These are phyloP conservation scores for Metschnikowia lunata DNA, from an alignment of 805 yeast genomes.

Conservation along the genomic window DNA sequence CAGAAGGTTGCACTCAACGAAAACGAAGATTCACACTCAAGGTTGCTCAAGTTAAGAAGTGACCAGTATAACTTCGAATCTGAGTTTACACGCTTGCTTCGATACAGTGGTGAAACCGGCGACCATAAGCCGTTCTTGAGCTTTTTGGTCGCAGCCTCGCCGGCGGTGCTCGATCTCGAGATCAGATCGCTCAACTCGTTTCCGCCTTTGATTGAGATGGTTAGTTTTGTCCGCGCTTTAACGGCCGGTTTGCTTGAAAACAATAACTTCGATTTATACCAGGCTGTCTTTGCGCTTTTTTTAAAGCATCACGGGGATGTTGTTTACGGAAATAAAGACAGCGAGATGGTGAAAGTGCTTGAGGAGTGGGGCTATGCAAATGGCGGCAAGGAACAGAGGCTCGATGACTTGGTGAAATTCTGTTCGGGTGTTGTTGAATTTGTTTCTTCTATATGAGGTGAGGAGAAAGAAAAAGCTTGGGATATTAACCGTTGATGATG, in stretches of 20 bases:
- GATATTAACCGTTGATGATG: too few relatives aligned
- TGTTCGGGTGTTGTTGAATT: slow-evolving; percentile 76
- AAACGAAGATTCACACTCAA: slow-evolving; percentile 20
- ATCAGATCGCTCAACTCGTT: slow-evolving; percentile 68
- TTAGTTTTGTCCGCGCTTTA: slow-evolving; percentile 64
- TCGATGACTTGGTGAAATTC: slow-evolving; percentile 70
- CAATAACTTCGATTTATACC: slow-evolving; percentile 67
- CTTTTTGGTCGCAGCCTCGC: slow-evolving; percentile 58
- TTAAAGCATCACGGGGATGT: slow-evolving; percentile 82
- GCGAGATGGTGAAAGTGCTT: slow-evolving; percentile 43
- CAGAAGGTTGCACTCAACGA: background rate
- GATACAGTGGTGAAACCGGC: slow-evolving; percentile 47
- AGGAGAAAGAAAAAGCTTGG: too few relatives aligned
- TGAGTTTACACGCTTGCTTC: slow-evolving; percentile 60
- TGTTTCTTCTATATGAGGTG: slow-evolving; percentile 38
- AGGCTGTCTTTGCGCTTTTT: slow-evolving; percentile 74
- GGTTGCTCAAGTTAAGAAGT: slow-evolving; percentile 29
- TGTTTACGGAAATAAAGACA: slow-evolving; percentile 38
- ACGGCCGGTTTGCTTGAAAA: slow-evolving; percentile 53
- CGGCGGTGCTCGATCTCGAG: slow-evolving; percentile 79
- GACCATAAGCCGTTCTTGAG: slow-evolving; percentile 44
- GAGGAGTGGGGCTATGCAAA: slow-evolving; percentile 46
- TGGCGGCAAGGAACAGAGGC: slow-evolving; percentile 35
- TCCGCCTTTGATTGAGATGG: slow-evolving; percentile 65
- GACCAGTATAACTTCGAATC: slow-evolving; percentile 60